Percentiles rank a stretch among this genome's conserved stretches.
phyloP scores from a whole-genome alignment of 768 basidiomycete genomes.

The Mycena venus region DNA sequence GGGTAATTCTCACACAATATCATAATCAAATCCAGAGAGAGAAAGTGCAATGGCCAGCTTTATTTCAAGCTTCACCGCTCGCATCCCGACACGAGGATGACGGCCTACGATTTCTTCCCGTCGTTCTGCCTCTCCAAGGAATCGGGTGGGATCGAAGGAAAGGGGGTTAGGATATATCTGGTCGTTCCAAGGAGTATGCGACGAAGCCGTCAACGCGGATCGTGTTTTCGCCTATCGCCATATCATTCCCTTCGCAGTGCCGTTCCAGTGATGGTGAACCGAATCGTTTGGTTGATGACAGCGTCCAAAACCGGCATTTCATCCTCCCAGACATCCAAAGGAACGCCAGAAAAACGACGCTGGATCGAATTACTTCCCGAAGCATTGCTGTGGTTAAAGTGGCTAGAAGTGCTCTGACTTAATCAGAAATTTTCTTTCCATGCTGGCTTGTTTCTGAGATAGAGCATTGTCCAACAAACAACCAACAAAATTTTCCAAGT shows the following conservation, averaged over 20 bases:
- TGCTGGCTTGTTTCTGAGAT: slow-evolving; percentile 46
- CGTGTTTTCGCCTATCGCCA: slow-evolving; percentile 40
- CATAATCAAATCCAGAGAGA: slow-evolving; percentile 27
- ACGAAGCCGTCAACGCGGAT: slow-evolving; percentile 52
- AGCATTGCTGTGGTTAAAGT: slow-evolving; percentile 41
- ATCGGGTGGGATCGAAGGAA: slow-evolving; percentile 53
- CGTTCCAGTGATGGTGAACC: slow-evolving; percentile 45
- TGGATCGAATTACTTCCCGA: slow-evolving; percentile 44
- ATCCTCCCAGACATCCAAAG: slow-evolving; percentile 55
- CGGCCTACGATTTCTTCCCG: slow-evolving; percentile 52
- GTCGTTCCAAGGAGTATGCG: slow-evolving; percentile 50
- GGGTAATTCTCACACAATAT: slow-evolving; percentile 17
- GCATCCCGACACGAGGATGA: slow-evolving; percentile 51
- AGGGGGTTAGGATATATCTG: slow-evolving; percentile 50
- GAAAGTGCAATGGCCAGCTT: slow-evolving; percentile 26
- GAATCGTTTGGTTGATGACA: slow-evolving; percentile 55
- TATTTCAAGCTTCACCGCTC: slow-evolving; percentile 27
- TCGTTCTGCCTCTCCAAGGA: slow-evolving; percentile 31
- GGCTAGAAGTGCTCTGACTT: slow-evolving; percentile 49
- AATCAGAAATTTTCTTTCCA: slow-evolving; percentile 49
- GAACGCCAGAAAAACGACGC: slow-evolving; percentile 50
- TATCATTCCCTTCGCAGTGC: slow-evolving; percentile 49
- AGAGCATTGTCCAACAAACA: slow-evolving; percentile 55
- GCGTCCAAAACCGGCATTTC: slow-evolving; percentile 53
- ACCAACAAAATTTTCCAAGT: no score